Base-by-base conservation (phyloP, 352 stramenopile genomes). In the Phytopythium litorale region DNA sequence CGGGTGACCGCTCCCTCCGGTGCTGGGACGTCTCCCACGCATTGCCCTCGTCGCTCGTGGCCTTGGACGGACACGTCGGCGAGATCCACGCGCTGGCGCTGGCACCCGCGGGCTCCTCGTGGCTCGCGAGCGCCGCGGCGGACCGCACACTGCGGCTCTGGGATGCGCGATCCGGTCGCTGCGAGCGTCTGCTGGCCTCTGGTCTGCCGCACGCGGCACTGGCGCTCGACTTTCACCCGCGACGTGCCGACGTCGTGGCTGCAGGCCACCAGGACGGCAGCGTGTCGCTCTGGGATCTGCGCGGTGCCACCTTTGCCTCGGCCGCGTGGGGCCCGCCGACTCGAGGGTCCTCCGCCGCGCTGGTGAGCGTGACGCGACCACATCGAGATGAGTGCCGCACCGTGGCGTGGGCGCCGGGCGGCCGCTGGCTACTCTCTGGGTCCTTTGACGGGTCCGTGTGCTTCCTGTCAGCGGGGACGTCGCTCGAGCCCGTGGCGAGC, bases 141-240 rank as follows among this genome's bases (percentile, higher is more conserved):
- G 81, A 92, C 59, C 75, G 73, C 30, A 89, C 78, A 1, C 64
- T 92, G 7, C 68, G 85, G 1, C 64, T 92, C n/a, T 92, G 83
- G 85, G 85, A 94, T 61, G 42, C 75, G 4, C 84, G 83, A 4
- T 77, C 66, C 19, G 64, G 67, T 6, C 64, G 78, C 25, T 91
- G 83, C 45, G 72, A 81, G 40, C 76, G 72, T 6, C 63, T 92
- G 21, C 52, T 92, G 18, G 66, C 78, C 11, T 71, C 60, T 30
- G 38, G 54, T 4, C 64, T 64, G 15, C 13, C 60, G 0, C 71
- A 81, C 0, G 38, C 76, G 42, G 71, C 67, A 2, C 87, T 84
- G 45, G 62, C 76, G 0, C 55, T 94, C 7, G 58, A 70, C 15
- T 86, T 84, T 38, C 73, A 87, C 23, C 82, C 75, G n/a, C 59